These are phyloP conservation scores for Evernia prunastri DNA, from an alignment of 495 filamentous ascomycete species.

Conservation along the genomic window DNA sequence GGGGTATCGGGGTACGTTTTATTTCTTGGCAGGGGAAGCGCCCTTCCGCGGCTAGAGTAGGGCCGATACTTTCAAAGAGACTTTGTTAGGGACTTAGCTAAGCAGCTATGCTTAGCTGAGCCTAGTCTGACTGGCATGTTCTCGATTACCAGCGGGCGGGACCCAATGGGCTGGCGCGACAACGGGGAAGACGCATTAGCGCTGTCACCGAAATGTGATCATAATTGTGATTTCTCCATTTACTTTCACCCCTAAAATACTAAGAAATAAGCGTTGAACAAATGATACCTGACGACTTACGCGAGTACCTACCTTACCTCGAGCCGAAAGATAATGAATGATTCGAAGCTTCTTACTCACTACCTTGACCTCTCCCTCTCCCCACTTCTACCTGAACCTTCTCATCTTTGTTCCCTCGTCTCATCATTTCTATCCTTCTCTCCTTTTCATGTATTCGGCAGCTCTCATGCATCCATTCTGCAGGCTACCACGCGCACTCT, in stretches of 20 bases:
- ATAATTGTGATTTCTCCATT: background rate
- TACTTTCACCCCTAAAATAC: no score
- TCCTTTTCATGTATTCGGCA: background rate
- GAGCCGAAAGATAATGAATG: no score
- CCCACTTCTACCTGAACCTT: slow-evolving; percentile 1
- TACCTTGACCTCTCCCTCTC: no score
- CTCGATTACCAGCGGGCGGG: no score
- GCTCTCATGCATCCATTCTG: background rate
- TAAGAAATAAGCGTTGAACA: no score
- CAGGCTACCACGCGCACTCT: background rate
- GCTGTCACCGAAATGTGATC: background rate
- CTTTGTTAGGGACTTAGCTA: no score
- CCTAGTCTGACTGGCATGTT: background rate
- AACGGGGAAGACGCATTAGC: background rate
- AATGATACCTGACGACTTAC: no score
- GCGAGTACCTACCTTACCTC: no score
- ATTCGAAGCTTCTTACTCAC: no score
- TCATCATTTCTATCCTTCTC: background rate
- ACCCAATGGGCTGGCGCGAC: background rate
- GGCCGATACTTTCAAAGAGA: background rate
- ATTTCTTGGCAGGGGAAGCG: slow-evolving; percentile 14
- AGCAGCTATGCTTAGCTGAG: background rate
- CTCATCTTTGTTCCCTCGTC: background rate
- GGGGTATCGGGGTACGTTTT: no score
- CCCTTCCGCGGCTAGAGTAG: no score